Base-by-base conservation (phyloP, 441 rosid genomes). In the Adansonia madagascariensis region DNA sequence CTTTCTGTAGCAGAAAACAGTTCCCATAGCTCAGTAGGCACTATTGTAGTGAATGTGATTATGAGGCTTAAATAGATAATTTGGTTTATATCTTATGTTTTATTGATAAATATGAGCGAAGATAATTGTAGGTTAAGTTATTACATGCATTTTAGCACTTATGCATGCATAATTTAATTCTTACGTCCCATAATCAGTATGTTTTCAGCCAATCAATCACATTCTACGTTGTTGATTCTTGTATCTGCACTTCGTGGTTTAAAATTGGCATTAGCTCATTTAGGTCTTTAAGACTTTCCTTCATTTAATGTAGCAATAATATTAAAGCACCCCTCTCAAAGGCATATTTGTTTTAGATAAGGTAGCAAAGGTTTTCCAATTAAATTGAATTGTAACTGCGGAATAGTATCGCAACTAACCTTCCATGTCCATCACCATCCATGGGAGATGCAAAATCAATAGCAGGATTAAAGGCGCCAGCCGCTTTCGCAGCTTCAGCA, bases 351-450 rank as follows among this genome's bases (percentile, higher is more conserved):
- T 39, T n/a, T 6, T 46, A 44, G 41, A 49, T 17, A 82, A 57
- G 41, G 78, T 35, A 66, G 44, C 64, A 69, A 17, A 46, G 9
- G 12, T 18, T 39, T 52, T 71, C 43, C 52, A 20, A 47, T 62
- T 56, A 50, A 78, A 24, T 60, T 62, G 10, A 31, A 22, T 20
- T 4, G 35, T 62, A 62, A 60, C 44, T 52, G 6, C 67, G 64
- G 72, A 64, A 75, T 8, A 39, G 8, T 64, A 52, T 11, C 41
- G 60, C 50, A 68, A 79, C 90, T 75, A 71, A 92, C 98, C 99
- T 94, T 87, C 99, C 99, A 87, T 96, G 99, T 69, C 99, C 99
- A 87, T 92, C 99, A 44, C 98, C 99, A 90, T 96, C 99, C 94
- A 94, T 61, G 49, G 99, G 99, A 71, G 99, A 96, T 81, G 94